Base-by-base conservation (phyloP, 2,329 filamentous ascomycete genomes). In the Hypoxylon sp. region DNA sequence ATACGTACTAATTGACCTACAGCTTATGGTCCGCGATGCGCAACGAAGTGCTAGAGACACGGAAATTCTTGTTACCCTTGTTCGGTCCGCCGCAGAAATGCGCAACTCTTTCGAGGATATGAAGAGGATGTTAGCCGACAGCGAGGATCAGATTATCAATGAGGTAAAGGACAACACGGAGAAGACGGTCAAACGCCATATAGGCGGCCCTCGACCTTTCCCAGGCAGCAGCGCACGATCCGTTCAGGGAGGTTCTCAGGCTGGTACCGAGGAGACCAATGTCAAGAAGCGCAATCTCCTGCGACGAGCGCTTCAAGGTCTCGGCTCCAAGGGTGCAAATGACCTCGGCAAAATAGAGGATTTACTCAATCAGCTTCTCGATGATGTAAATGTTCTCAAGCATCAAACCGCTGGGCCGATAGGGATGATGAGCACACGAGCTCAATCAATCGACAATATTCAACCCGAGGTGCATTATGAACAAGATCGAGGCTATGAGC, bases 21-120 rank as follows among this genome's bases (percentile, higher is more conserved):
- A 91, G 87, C 90, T 99, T 69, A 98, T 97, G 78, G 96, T 98
- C 69, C 91, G 96, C 36, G 96, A 99, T 81, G 96, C 95, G 43
- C 95, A 98, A 81, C 91, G 96, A 65, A 98, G 96, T 80, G 96
- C 96, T 49, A 89, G 96, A 48, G 96, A 99, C 75, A 98, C 96
- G 0, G 96, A 99, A 80, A 98, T 99, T 60, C 84, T 99, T 17
- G 93, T 98, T 50, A 95, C 96, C 0, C 88, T 99, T 32, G 96
- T 99, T 67, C 91, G 95, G 65, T 94, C 94, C 60, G 95, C 96
- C 3, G 91, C 96, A 11, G 96, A 99, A 80, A 98, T 98, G 94
- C 93, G 95, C 70, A 97, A 93, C 73, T 97, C 93, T 0, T 97
- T 98, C 77, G 93, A 97, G 72, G 94, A 97, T 74, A 92, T 99